Conservation (phyloP, 2,329 filamentous ascomycete genomes). For the Amylocarpus encephaloides region DNA sequence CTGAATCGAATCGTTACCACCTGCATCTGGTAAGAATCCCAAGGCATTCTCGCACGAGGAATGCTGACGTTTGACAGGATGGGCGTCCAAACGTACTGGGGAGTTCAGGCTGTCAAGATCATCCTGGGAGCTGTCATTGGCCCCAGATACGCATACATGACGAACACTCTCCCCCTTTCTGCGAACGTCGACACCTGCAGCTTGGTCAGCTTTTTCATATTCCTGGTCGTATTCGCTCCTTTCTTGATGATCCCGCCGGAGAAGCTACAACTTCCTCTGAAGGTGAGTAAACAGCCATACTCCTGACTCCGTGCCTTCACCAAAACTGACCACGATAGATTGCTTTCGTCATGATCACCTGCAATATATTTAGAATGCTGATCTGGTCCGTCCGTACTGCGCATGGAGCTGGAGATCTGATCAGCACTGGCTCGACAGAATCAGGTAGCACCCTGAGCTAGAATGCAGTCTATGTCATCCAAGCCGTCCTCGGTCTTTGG, state of each 20-base stretch:
- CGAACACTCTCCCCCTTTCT: conserved; percentile 32
- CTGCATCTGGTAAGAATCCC: conserved; percentile 24
- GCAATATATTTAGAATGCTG: conserved; percentile 31
- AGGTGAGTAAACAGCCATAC: conserved; percentile 12
- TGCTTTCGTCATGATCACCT: conserved; percentile 29
- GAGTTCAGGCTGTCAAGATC: conserved; percentile 30
- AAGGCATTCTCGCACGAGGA: not conserved
- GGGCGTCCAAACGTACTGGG: conserved; percentile 27
- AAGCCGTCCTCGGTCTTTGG: conserved; percentile 29
- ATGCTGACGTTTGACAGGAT: conserved; percentile 29
- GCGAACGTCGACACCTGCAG: conserved; percentile 33
- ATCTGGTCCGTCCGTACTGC: conserved; percentile 28
- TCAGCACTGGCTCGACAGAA: conserved; percentile 20
- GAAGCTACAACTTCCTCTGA: conserved; percentile 32
- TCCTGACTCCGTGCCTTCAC: not conserved
- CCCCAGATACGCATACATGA: conserved; percentile 32
- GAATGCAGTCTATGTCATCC: conserved; percentile 29
- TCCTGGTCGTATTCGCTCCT: conserved; percentile 30
- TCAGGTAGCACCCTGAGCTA: conserved; percentile 28
- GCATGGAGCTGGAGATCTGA: conserved; percentile 25
- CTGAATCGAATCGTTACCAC: conserved; percentile 30
- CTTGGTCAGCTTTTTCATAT: conserved; percentile 30
- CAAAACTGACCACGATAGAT: conserved; percentile 10
- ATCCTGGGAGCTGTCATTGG: conserved; percentile 31
- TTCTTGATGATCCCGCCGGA: conserved; percentile 40